Conservation (phyloP, 768 basidiomycete species). For the Amanita pseudoporphyria region DNA sequence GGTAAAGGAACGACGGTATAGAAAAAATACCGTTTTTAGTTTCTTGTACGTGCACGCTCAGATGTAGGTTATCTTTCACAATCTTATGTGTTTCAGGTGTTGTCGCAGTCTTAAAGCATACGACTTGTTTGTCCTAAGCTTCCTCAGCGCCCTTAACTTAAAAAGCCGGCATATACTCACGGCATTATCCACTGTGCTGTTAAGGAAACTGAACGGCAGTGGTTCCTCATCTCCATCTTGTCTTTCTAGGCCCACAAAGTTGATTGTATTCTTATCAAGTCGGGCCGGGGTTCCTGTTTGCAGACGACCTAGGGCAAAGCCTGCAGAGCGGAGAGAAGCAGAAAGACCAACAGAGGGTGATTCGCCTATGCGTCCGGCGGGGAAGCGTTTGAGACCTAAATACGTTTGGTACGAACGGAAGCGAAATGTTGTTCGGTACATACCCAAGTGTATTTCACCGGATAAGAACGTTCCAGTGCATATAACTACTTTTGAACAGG, state of each 20-base stretch:
- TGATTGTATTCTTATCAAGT: constrained; percentile 57
- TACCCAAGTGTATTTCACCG: constrained; percentile 87
- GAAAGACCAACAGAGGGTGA: constrained; percentile 69
- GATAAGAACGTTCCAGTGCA: constrained; percentile 90
- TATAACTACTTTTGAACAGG: constrained; percentile 75
- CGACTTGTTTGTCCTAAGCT: constrained; percentile 58
- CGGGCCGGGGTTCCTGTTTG: constrained; percentile 87
- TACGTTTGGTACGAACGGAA: not conserved
- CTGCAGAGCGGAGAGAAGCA: constrained; percentile 59
- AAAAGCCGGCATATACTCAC: constrained; percentile 26
- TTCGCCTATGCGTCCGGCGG: constrained; percentile 71
- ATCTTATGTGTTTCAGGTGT: constrained; percentile 65
- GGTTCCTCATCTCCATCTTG: constrained; percentile 65
- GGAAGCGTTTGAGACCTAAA: constrained; percentile 59
- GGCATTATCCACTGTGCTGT: constrained; percentile 58
- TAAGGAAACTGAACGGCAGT: constrained; percentile 69
- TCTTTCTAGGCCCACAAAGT: constrained; percentile 48
- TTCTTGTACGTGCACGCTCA: constrained; percentile 81
- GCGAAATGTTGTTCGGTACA: not conserved
- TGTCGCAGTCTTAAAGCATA: constrained; percentile 66
- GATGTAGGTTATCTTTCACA: constrained; percentile 66
- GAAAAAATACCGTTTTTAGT: constrained; percentile 63
- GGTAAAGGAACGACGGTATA: not conserved
- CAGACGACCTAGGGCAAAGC: constrained; percentile 74
- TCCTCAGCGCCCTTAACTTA: not conserved